phyloP scores from a whole-genome alignment of 345 rosid species.

The Turnera subulata region DNA sequence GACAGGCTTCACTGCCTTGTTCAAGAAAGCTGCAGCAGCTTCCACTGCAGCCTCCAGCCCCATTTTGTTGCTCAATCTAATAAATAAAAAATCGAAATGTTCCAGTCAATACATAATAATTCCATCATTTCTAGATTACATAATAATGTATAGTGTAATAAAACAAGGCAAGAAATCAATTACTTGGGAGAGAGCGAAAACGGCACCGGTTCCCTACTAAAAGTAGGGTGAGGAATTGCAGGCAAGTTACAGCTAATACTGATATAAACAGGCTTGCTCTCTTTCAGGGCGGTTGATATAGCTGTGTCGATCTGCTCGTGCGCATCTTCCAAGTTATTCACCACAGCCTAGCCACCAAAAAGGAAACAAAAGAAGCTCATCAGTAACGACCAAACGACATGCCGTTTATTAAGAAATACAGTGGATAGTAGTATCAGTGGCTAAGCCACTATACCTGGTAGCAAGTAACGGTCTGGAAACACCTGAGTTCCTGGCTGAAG shows the following conservation, averaged over 20 bases:
- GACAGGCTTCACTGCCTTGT: slow-evolving; percentile 77
- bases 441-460: neutral
- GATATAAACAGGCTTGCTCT: slow-evolving; percentile 1
- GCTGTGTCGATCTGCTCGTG: neutral
- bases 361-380: no score
- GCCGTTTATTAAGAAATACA: no score
- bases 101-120: no score
- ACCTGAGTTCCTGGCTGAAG: neutral
- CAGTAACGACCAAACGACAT: no score
- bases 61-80: slow-evolving; percentile 51
- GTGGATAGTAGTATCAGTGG: no score
- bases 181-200: neutral
- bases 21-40: slow-evolving; percentile 68
- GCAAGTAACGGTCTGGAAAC: neutral
- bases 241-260: neutral
- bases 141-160: no score
- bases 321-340: neutral
- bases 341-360: neutral
- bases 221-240: neutral
- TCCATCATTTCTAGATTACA: no score
- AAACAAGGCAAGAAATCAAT: no score
- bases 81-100: no score
- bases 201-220: neutral
- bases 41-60: slow-evolving; percentile 72
- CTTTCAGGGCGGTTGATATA: neutral